Base-by-base conservation (phyloP, 164 flowering plant species). In the Echeveria elegans region DNA sequence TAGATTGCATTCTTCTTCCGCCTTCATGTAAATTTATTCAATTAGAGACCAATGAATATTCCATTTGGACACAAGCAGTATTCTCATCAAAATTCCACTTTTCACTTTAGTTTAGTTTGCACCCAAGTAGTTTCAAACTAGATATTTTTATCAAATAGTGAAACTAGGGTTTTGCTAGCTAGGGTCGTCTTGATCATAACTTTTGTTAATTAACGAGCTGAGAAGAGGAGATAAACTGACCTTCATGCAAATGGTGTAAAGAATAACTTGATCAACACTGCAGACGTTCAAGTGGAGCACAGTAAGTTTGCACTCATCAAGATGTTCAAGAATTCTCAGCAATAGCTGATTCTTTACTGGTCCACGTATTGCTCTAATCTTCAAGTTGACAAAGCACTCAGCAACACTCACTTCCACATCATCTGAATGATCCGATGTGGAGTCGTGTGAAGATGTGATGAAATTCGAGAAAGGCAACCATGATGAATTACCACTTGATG, bases 1-100 rank as follows among this genome's bases (percentile, higher is more conserved):
- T 11, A 85, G 73, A 73, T 72, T 77, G 71, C 88, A 85, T 1
- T 72, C 86, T 14, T 87, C 92, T 70, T 87, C 92, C 43, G 79
- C 80, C 92, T 87, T 82, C 72, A 19, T 11, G 10, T 24, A 28
- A 37, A 32, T n/a, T 34, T n/a, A 32, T 15, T 36, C 37, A 12
- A 31, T 19, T 53, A 36, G 11, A 6, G 12, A 21, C 23, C 23
- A 47, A 19, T n/a, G n/a, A 50, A 0, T 21, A n/a, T 47, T 47
- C 52, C n/a, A 41, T 18, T 10, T 7, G 8, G 37, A 19, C n/a
- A 2, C 28, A 9, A 5, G 7, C 37, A 34, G 3, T 34, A 34
- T 7, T 34, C 7, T 34, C 7, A 34, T 34, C 37, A 34, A 34
- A 34, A 34, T n/a, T 34, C 5, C 37, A 34, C 37, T 34, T 34